Conservation (phyloP, 352 stramenopile genomes). For the Phytophthora colocasiae region DNA sequence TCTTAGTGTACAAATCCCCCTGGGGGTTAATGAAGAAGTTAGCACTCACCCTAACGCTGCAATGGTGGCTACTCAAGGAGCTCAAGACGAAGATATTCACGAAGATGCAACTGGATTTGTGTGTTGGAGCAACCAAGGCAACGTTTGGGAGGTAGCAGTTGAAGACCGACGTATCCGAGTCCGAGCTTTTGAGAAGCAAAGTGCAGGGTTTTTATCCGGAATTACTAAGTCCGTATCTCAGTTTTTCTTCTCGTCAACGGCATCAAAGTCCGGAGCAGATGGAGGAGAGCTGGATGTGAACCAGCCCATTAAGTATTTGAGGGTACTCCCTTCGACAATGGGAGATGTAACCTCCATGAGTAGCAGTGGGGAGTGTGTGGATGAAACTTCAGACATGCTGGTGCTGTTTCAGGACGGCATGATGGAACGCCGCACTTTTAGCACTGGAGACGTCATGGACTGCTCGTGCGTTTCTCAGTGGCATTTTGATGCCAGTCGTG, state of each 20-base stretch:
- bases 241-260: slow-evolving; percentile 73
- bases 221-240: slow-evolving; percentile 79
- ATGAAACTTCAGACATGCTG: slow-evolving; percentile 65
- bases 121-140: slow-evolving; percentile 83
- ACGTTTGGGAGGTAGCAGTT: slow-evolving; percentile 82
- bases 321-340: slow-evolving; percentile 45
- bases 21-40: slow-evolving; percentile 61
- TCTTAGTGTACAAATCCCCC: slow-evolving; percentile 79
- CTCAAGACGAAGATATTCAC: slow-evolving; percentile 16
- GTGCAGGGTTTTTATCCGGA: slow-evolving; percentile 67
- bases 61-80: slow-evolving; percentile 14
- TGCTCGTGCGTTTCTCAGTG: slow-evolving; percentile 60
- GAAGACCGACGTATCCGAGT: slow-evolving; percentile 84
- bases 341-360: slow-evolving; percentile 27
- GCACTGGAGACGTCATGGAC: slow-evolving; percentile 67
- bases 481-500: slow-evolving; percentile 66
- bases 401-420: slow-evolving; percentile 73
- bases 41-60: slow-evolving; percentile 53
- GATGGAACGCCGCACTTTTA: slow-evolving; percentile 78
- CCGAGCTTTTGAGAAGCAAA: slow-evolving; percentile 74
- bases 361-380: slow-evolving; percentile 29
- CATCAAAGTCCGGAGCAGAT: slow-evolving; percentile 37
- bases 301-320: slow-evolving; percentile 62
- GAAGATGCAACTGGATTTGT: slow-evolving; percentile 61
- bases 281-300: slow-evolving; percentile 51